Conservation (phyloP, 768 basidiomycete genomes). For the Candolleomyces aberdarensis region DNA sequence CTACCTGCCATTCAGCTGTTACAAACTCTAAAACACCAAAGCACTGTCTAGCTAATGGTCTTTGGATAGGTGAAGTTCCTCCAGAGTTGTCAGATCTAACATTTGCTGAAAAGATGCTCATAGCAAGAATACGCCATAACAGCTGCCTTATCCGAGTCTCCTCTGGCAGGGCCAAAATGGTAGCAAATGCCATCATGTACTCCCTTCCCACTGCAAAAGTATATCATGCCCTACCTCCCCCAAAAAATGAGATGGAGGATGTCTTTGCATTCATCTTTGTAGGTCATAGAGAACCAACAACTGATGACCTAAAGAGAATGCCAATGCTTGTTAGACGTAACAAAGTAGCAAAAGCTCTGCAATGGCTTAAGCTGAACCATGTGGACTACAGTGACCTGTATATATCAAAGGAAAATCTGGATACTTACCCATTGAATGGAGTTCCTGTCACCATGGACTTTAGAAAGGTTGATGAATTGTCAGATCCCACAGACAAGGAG, state of each 20-base stretch:
- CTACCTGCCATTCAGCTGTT: neutral
- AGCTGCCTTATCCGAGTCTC: constrained; percentile 19
- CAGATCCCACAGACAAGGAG: neutral
- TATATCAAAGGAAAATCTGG: constrained; percentile 25
- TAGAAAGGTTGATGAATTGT: constrained; percentile 5
- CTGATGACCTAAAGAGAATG: constrained; percentile 20
- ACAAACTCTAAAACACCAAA: neutral
- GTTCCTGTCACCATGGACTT: constrained; percentile 24
- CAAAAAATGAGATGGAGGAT: constrained; percentile 24
- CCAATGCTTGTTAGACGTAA: constrained; percentile 24
- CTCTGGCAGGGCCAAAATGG: constrained; percentile 4
- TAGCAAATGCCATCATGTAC: neutral
- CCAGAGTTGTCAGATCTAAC: constrained; percentile 15
- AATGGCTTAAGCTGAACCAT: constrained; percentile 36
- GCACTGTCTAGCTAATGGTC: constrained; percentile 23
- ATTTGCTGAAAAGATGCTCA: constrained; percentile 21
- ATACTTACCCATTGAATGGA: constrained; percentile 17
- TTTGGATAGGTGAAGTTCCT: constrained; percentile 30
- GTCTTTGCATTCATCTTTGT: constrained; percentile 30
- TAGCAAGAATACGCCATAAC: constrained; percentile 20
- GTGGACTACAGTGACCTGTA: constrained; percentile 26
- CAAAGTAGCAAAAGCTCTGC: constrained; percentile 22
- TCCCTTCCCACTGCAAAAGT: neutral
- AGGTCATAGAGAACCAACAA: constrained; percentile 21
- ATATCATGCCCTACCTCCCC: neutral